Evolutionary conservation across 2,329 filamentous ascomycete species (phyloP).

Genomic region (Microcyclosporella mali): DNA sequence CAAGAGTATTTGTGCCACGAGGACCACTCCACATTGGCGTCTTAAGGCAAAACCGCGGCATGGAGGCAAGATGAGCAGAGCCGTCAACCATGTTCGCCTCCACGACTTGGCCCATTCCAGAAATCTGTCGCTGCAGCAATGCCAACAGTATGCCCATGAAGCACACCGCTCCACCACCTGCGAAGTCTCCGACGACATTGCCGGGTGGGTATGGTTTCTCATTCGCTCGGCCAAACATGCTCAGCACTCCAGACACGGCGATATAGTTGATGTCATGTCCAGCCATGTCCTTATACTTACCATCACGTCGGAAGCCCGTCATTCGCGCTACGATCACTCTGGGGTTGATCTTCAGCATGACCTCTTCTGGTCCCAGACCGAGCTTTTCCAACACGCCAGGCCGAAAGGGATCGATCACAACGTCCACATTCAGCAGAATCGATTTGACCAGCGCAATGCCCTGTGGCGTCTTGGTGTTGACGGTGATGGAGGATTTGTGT

Average conservation of each 20-base stretch:
- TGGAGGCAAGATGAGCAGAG: conserved; percentile 68
- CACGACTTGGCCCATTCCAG: conserved; percentile 75
- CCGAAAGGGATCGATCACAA: conserved; percentile 89
- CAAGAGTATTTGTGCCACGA: conserved; percentile 71
- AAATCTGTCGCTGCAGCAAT: conserved; percentile 56
- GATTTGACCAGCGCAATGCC: conserved; percentile 62
- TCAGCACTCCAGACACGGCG: conserved; percentile 73
- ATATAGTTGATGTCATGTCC: conserved; percentile 97
- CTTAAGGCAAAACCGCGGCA: conserved; percentile 63
- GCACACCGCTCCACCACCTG: conserved; percentile 75
- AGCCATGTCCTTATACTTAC: conserved; percentile 79
- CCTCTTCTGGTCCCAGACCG: conserved; percentile 63
- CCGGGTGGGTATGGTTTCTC: conserved; percentile 70
- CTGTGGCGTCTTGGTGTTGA: conserved; percentile 65
- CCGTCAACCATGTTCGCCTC: conserved; percentile 98
- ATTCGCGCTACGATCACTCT: conserved; percentile 75
- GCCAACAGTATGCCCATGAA: conserved; percentile 80
- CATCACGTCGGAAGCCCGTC: conserved; percentile 84
- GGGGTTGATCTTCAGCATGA: conserved; percentile 62
- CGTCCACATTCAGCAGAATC: conserved; percentile 60
- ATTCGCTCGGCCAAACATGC: conserved; percentile 63
- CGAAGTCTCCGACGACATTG: conserved; percentile 87
- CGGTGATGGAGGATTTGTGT: conserved; percentile 70
- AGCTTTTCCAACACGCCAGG: conserved; percentile 84
- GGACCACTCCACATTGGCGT: conserved; percentile 56